Evolutionary conservation across 371 early-diverging fungal genomes (phyloP).

Genomic region (Mucor irregularis): DNA sequence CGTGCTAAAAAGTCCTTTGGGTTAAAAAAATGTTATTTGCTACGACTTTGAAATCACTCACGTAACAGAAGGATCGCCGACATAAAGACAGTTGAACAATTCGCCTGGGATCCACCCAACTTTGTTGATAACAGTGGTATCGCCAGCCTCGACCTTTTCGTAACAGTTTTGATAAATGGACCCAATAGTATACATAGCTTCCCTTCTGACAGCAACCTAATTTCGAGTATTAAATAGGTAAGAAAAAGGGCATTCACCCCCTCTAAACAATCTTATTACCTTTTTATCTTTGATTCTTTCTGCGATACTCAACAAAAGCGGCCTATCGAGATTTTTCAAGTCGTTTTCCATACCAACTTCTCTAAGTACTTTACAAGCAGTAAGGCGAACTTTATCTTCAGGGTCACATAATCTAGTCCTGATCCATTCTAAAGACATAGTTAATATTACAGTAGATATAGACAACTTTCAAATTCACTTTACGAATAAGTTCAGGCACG

Average conservation of each 20-base stretch:
- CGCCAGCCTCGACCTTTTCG: constrained; percentile 59
- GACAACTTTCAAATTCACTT: background rate
- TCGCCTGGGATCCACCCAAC: constrained; percentile 84
- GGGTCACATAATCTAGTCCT: constrained; percentile 81
- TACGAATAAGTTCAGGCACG: constrained; percentile 69
- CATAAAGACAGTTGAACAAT: constrained; percentile 75
- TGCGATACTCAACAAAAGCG: constrained; percentile 65
- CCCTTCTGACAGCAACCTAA: constrained; percentile 63
- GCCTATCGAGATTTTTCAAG: constrained; percentile 54
- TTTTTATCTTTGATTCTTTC: constrained; percentile 89
- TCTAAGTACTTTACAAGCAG: constrained; percentile 70
- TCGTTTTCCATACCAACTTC: constrained; percentile 56
- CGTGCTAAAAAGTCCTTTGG: constrained; percentile 14
- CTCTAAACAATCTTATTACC: constrained; percentile 47
- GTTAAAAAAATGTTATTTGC: constrained; percentile 11
- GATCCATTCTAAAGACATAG: constrained; percentile 46
- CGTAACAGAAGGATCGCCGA: constrained; percentile 78
- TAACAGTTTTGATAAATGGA: constrained; percentile 71
- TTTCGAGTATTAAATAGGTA: background rate
- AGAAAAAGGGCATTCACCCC: too few species aligned
- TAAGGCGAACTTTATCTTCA: constrained; percentile 90
- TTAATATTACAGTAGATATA: background rate
- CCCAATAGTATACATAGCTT: constrained; percentile 76
- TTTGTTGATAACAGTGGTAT: constrained; percentile 36
- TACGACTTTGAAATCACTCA: constrained; percentile 37